These are phyloP conservation scores for Polymyxa betae DNA, from an alignment of 208 protist species.

Conservation along the genomic window DNA sequence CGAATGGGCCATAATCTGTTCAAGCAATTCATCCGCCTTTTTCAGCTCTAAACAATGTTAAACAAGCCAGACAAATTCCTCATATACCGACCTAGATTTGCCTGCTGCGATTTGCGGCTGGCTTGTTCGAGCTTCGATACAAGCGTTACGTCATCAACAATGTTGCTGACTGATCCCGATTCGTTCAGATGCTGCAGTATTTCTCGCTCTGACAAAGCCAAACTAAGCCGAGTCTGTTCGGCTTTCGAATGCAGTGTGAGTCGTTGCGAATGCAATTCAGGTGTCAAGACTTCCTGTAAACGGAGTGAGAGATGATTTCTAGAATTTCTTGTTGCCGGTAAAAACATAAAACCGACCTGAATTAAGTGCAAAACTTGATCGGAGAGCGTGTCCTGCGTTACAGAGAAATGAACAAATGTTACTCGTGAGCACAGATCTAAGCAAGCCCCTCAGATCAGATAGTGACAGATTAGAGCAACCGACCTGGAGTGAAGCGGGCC, in stretches of 20 bases:
- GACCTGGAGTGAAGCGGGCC: conserved; percentile 85
- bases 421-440: conserved; percentile 89
- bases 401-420: conserved; percentile 97
- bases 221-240: too few species aligned
- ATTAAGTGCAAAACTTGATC: not conserved
- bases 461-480: not conserved
- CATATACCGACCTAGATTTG: too few species aligned
- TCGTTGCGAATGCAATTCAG: not conserved
- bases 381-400: conserved; percentile 91
- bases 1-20: not conserved
- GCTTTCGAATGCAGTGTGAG: too few species aligned
- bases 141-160: not conserved
- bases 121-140: not conserved
- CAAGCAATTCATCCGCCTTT: not conserved
- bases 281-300: not conserved
- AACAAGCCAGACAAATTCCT: too few species aligned
- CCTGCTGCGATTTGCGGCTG: too few species aligned
- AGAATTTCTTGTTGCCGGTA: not conserved
- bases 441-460: not conserved
- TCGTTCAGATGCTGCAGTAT: not conserved
- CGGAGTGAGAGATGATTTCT: too few species aligned
- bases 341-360: not conserved
- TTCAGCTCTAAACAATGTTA: too few species aligned
- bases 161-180: not conserved
- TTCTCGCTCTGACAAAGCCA: too few species aligned